phyloP scores from a whole-genome alignment of 306 rosid genomes.

The Trifolium subterraneum region DNA sequence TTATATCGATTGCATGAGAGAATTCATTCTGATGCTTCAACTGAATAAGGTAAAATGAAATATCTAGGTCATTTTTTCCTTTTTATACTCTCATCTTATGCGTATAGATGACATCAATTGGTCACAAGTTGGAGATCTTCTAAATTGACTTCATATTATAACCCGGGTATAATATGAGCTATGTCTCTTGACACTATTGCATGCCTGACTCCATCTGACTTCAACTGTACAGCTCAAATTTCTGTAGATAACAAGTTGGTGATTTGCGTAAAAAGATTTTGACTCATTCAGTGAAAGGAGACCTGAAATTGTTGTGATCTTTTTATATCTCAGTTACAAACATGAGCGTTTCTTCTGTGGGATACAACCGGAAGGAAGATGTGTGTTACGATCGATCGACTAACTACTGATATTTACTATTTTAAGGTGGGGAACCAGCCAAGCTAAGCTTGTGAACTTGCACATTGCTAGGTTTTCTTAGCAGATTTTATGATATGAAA shows the following conservation, averaged over 20 bases:
- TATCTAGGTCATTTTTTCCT: conserved; percentile 4
- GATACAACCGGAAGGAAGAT: too few species aligned
- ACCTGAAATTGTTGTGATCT: neutral
- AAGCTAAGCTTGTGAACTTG: neutral
- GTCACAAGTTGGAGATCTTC: neutral
- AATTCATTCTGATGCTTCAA: conserved; percentile 51
- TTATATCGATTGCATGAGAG: conserved; percentile 70
- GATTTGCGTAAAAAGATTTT: neutral
- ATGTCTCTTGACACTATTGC: neutral
- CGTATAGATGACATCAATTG: neutral
- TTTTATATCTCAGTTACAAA: too few species aligned
- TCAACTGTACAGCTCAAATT: conserved; percentile 21
- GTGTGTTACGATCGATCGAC: too few species aligned
- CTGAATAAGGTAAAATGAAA: conserved; percentile 51
- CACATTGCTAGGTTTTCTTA: neutral
- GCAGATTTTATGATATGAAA: neutral
- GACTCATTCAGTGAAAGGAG: conserved; percentile 2
- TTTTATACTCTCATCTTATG: conserved; percentile 1
- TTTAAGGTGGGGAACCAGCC: neutral
- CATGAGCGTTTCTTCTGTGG: too few species aligned
- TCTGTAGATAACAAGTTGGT: conserved; percentile 4
- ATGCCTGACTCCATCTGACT: neutral
- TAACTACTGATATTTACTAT: neutral
- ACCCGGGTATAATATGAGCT: neutral
- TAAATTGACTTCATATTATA: conserved; percentile 16